These are phyloP conservation scores for Podospora pseudopauciseta DNA, from an alignment of 495 filamentous ascomycete genomes.

Conservation along the genomic window DNA sequence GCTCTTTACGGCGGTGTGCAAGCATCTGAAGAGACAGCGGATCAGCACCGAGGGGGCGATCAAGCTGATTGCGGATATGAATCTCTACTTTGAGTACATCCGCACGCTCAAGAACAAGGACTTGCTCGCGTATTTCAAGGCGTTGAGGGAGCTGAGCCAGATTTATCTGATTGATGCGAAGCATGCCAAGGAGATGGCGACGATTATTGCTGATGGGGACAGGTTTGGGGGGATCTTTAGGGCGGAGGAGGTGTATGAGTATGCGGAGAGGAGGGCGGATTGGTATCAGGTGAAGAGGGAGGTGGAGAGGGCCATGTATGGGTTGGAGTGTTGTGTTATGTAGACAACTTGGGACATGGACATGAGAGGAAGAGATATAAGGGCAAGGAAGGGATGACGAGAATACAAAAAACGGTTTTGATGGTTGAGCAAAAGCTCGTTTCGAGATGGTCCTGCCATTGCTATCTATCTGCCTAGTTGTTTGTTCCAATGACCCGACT, in stretches of 20 bases:
- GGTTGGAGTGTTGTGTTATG: constrained; percentile 85
- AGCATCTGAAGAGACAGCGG: constrained; percentile 94
- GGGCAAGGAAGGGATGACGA: too few species aligned
- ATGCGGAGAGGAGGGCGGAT: constrained; percentile 87
- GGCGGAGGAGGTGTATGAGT: constrained; percentile 96
- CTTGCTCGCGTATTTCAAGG: constrained; percentile 83
- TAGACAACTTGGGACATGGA: constrained; percentile 33
- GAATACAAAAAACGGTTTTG: too few species aligned
- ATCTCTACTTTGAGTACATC: constrained; percentile 84
- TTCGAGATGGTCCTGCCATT: background rate
- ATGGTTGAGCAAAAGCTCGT: too few species aligned
- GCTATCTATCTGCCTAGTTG: too few species aligned
- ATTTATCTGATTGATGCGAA: constrained; percentile 88
- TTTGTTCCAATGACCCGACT: background rate
- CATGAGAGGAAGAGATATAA: background rate
- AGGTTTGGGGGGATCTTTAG: constrained; percentile 89
- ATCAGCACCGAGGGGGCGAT: constrained; percentile 86
- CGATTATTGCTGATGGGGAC: constrained; percentile 86
- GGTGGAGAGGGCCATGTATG: constrained; percentile 97
- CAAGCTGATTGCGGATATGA: constrained; percentile 94
- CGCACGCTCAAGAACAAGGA: constrained; percentile 74
- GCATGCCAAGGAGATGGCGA: constrained; percentile 92
- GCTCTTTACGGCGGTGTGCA: constrained; percentile 84
- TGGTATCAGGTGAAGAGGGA: constrained; percentile 84
- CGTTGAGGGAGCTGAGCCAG: constrained; percentile 86